Evolutionary conservation across 768 basidiomycete genomes (phyloP).

Genomic region (Boletus pseudopeckii): DNA sequence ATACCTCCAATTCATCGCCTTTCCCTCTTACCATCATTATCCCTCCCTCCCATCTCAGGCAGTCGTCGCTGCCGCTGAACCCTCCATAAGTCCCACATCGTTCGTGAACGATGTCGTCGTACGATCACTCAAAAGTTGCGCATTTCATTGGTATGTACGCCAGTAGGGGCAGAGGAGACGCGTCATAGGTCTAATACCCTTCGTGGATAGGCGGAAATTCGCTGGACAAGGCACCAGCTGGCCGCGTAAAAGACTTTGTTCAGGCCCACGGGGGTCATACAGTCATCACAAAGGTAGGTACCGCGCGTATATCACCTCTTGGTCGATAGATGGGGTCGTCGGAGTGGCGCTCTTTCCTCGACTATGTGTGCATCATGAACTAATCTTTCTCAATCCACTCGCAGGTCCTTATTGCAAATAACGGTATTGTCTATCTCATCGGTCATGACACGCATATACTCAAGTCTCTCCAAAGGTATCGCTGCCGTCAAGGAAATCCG

Average conservation of each 20-base stretch:
- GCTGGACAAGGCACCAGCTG: conserved; percentile 75
- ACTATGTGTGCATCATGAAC: neutral
- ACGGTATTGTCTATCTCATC: conserved; percentile 51
- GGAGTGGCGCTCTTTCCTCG: neutral
- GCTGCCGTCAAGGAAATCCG: conserved; percentile 99
- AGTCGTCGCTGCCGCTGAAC: conserved; percentile 4
- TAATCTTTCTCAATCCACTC: conserved; percentile 2
- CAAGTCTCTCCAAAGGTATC: conserved; percentile 59
- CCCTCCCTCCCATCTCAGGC: conserved; percentile 4
- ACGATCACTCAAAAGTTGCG: conserved; percentile 58
- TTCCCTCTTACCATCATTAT: conserved; percentile 22
- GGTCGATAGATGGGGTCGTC: conserved; percentile 2
- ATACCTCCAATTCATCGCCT: conserved; percentile 1
- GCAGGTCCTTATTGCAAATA: conserved; percentile 97
- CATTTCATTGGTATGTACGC: conserved; percentile 56
- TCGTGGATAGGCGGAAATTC: conserved; percentile 81
- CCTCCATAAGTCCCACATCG: conserved; percentile 1
- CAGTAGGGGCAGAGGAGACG: neutral
- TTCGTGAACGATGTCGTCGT: conserved; percentile 30
- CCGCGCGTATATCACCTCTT: conserved; percentile 16
- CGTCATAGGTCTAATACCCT: conserved; percentile 10
- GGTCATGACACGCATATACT: conserved; percentile 20
- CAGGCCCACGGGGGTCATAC: conserved; percentile 91
- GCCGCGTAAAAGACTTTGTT: conserved; percentile 87
- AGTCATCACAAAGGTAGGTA: conserved; percentile 91